Percentiles rank a stretch among this genome's conserved stretches.
Evolutionary conservation across 192 early-diverging fungal species (phyloP).

Genomic region (Paraglomus brasilianum): DNA sequence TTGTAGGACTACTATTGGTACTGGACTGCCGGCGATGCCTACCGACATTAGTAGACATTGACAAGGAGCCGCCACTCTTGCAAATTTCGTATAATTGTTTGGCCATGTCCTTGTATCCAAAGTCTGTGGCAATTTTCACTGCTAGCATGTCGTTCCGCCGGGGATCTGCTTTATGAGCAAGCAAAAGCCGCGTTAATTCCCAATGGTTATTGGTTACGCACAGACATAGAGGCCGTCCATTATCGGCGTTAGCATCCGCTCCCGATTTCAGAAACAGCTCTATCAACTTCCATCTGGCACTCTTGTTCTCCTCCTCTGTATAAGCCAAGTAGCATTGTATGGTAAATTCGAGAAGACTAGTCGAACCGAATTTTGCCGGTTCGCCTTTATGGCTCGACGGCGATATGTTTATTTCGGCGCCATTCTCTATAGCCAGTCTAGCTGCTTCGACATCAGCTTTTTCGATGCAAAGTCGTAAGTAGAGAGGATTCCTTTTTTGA

Average conservation of each 20-base stretch:
- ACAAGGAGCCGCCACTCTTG: no score
- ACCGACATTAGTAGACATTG: no score
- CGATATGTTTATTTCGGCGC: constrained; percentile 26
- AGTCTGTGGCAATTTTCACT: constrained; percentile 21
- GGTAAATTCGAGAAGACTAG: constrained; percentile 26
- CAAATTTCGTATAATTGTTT: constrained; percentile 3
- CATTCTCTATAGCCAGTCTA: constrained; percentile 1
- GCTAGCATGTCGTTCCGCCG: not conserved
- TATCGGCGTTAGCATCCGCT: constrained; percentile 27
- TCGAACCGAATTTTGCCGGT: constrained; percentile 11
- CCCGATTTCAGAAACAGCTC: constrained; percentile 17
- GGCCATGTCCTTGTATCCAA: constrained; percentile 30
- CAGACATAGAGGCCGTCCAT: constrained; percentile 26
- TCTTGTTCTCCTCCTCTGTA: constrained; percentile 7
- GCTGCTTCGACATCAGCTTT: constrained; percentile 29
- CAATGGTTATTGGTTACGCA: constrained; percentile 16
- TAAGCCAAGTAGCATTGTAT: constrained; percentile 25
- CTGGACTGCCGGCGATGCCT: no score
- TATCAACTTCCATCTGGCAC: constrained; percentile 1
- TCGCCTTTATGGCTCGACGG: constrained; percentile 13
- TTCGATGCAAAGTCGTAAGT: constrained; percentile 28
- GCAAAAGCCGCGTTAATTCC: constrained; percentile 12
- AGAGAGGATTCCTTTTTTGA: constrained; percentile 28
- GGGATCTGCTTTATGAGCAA: not conserved
- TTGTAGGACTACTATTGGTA: no score